Evolutionary conservation across 164 flowering plant species (phyloP), one percentile per base, ranked within the genome.

Genomic region (Cinnamomum micranthum): DNA sequence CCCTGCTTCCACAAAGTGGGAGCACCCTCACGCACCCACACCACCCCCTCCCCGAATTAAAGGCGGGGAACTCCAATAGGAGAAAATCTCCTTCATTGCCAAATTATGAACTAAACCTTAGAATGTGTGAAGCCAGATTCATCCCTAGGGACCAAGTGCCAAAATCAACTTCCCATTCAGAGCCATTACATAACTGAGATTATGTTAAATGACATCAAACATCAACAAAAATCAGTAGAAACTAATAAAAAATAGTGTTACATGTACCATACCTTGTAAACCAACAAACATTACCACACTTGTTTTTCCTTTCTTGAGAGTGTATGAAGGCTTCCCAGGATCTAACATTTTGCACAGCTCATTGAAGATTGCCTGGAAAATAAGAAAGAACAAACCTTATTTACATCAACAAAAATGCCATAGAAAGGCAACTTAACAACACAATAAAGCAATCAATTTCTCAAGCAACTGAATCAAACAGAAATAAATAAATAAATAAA

Each of bases 251-350:
- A 7, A 35, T 6, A 69, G 15, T 47, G 1, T 15, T 41, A 7
- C 50, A 69, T 35, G 41, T 31, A 74, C 24, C 76, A 71, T 87
- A 91, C 97, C 99, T 84, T 91, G 93, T 73, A 95, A 84, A 80
- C 97, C 97, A 28, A 95, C 97, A 81, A 94, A 95, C 99, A 95
- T 94, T 17, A 95, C 83, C 68, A 95, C 86, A 77, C 95, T 86
- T 23, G 97, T 9, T 86, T 94, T 91, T 72, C 91, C 98, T 76
- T 94, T 95, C 75, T 92, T 95, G 5, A 88, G 94, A 22, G 87
- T 85, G 75, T 86, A 95, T 74, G 99, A 81, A 73, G 99, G 95
- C 85, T 91, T 95, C 74, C 99, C 98, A 65, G 97, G 91, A 83
- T 92, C 97, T 87, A 95, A 80, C 79, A 93, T 94, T 74, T 89